A percentile compares a stretch with the other conserved stretches of the same genome.
Conservation (phyloP, 2,329 filamentous ascomycete genomes). For the Fusarium xyrophilum region DNA sequence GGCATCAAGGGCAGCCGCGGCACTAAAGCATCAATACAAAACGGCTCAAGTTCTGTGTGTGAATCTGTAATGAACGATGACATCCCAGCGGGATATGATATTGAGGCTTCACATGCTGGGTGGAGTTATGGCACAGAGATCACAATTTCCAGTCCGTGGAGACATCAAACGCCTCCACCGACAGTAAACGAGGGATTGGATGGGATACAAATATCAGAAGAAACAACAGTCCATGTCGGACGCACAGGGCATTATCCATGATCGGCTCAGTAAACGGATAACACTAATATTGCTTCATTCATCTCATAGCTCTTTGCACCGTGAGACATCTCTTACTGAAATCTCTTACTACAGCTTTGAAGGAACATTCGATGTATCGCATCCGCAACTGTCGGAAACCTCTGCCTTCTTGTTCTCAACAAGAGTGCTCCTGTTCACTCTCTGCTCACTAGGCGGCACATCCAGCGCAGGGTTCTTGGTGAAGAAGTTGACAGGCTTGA, state of each 20-base stretch:
- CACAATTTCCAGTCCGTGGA: conserved; percentile 12
- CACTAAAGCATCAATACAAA: not conserved
- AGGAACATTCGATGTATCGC: not conserved
- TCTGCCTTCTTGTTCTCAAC: conserved; percentile 1
- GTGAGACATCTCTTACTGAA: not conserved
- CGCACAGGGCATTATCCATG: not conserved
- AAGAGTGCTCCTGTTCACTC: conserved; percentile 27
- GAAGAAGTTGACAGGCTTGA: conserved; percentile 57
- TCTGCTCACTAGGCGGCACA: conserved; percentile 45
- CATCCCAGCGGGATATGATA: conserved; percentile 11
- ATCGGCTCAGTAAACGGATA: conserved; percentile 1
- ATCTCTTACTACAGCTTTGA: conserved; percentile 7
- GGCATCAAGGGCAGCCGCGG: not conserved
- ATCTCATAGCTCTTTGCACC: not conserved
- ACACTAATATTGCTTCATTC: not conserved
- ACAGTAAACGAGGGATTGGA: not conserved
- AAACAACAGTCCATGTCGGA: conserved; percentile 16
- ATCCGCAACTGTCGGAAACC: not conserved
- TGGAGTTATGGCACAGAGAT: conserved; percentile 22
- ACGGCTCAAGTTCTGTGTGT: conserved; percentile 10
- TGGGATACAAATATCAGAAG: conserved; percentile 19
- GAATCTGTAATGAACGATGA: conserved; percentile 9
- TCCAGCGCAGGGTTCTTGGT: conserved; percentile 56
- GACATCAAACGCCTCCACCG: not conserved
- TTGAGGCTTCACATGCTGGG: conserved; percentile 16